Evolutionary conservation across 176 grass and related monocot species (phyloP).

Genomic region (Secale cereale): DNA sequence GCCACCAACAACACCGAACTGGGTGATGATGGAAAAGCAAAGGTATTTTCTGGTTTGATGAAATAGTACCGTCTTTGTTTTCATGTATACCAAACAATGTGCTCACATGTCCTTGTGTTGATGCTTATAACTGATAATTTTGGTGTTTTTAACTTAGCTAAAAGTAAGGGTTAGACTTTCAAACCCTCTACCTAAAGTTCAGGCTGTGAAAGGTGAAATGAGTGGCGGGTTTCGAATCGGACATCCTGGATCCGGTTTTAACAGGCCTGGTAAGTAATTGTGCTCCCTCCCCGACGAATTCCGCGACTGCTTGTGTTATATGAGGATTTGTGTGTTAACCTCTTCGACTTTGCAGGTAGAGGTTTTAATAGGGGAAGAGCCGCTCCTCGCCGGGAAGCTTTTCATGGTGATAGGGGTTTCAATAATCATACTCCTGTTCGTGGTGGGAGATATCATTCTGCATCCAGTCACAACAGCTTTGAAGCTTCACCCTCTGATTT

Average conservation of each 20-base stretch:
- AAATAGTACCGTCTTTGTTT: neutral
- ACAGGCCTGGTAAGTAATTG: constrained; percentile 38
- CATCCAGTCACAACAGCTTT: constrained; percentile 15
- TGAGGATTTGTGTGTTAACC: neutral
- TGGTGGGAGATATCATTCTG: constrained; percentile 28
- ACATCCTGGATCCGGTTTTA: constrained; percentile 36
- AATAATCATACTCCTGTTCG: constrained; percentile 16
- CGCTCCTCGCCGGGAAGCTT: constrained; percentile 35
- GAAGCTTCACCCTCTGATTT: constrained; percentile 30
- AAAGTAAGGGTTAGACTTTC: constrained; percentile 58
- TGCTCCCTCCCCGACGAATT: neutral
- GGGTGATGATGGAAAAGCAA: constrained; percentile 53
- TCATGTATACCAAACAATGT: neutral
- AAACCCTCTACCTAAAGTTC: constrained; percentile 56
- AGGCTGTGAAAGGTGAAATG: constrained; percentile 58
- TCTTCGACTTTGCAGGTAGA: constrained; percentile 29
- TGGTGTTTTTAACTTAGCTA: constrained; percentile 23
- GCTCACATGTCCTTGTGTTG: neutral
- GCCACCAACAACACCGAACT: constrained; percentile 55
- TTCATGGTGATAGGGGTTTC: constrained; percentile 39
- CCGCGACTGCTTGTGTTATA: neutral
- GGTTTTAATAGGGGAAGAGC: constrained; percentile 46
- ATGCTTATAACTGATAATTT: neutral
- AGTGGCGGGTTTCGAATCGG: constrained; percentile 56
- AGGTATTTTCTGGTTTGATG: constrained; percentile 43